phyloP scores from a whole-genome alignment of 768 basidiomycete species.

The Rhizopogon vinicolor region DNA sequence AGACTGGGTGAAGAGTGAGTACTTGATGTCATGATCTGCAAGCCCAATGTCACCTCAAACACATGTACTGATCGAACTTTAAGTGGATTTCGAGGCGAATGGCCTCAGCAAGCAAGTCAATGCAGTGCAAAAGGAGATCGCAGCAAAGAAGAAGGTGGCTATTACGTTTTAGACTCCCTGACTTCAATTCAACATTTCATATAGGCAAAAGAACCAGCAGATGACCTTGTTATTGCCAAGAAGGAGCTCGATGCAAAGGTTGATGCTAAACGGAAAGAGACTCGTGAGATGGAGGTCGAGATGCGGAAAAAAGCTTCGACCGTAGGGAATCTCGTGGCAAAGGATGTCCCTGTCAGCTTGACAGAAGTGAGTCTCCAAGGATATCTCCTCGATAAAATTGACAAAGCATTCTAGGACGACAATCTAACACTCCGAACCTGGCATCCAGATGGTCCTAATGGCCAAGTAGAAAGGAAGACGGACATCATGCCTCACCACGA shows the following conservation, averaged over 20 bases:
- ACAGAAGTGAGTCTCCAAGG: conserved; percentile 66
- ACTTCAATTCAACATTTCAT: background rate
- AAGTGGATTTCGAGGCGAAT: conserved; percentile 88
- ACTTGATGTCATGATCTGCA: conserved; percentile 3
- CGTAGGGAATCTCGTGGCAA: conserved; percentile 92
- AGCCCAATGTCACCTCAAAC: background rate
- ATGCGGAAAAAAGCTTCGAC: conserved; percentile 79
- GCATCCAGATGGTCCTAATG: conserved; percentile 77
- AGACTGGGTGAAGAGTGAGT: conserved; percentile 93
- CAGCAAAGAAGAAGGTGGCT: conserved; percentile 83
- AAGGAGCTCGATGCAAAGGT: conserved; percentile 81
- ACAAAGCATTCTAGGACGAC: conserved; percentile 62
- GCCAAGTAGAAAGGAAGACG: conserved; percentile 63
- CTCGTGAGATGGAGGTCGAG: conserved; percentile 67
- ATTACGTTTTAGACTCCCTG: background rate
- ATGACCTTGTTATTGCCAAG: conserved; percentile 82
- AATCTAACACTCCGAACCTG: conserved; percentile 79
- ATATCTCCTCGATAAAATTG: background rate
- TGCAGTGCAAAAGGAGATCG: conserved; percentile 91
- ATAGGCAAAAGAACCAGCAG: conserved; percentile 88
- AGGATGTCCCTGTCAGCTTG: conserved; percentile 76
- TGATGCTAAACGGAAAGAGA: conserved; percentile 68
- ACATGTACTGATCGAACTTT: background rate
- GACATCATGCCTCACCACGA: conserved; percentile 97
- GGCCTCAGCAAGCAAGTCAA: conserved; percentile 80